These are phyloP conservation scores for Paraglomus brasilianum DNA, from an alignment of 192 early-diverging fungal genomes.

Conservation along the genomic window DNA sequence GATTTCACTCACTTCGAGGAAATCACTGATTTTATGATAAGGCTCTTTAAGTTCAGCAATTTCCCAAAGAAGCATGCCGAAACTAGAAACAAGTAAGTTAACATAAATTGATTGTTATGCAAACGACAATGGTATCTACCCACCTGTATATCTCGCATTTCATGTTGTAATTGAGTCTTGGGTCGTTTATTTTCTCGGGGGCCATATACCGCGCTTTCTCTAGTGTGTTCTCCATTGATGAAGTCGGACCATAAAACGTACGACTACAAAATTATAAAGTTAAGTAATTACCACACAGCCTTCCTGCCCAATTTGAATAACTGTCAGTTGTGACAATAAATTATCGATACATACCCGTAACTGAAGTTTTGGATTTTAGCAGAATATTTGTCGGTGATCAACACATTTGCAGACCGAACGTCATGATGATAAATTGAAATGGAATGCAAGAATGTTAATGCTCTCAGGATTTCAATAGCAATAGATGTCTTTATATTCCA, in stretches of 20 bases:
- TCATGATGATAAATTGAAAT: constrained; percentile 29
- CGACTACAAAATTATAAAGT: not conserved
- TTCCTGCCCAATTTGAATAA: too few relatives aligned
- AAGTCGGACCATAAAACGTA: not conserved
- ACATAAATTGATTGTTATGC: not conserved
- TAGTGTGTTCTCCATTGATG: not conserved
- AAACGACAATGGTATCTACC: not conserved
- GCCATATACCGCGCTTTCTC: constrained; percentile 14
- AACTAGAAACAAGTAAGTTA: not conserved
- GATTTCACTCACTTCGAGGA: not conserved
- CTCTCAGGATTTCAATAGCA: constrained; percentile 22
- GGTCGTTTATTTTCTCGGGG: constrained; percentile 6
- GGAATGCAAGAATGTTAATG: constrained; percentile 18
- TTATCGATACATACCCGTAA: too few relatives aligned
- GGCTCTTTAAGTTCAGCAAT: constrained; percentile 9
- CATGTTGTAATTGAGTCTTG: not conserved
- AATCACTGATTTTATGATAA: not conserved
- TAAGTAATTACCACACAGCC: too few relatives aligned
- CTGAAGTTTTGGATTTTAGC: constrained; percentile 19
- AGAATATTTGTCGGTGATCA: not conserved
- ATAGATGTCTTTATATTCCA: constrained; percentile 1
- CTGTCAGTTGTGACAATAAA: too few relatives aligned
- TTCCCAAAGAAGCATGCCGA: constrained; percentile 25
- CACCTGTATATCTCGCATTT: constrained; percentile 23
- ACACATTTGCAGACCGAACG: constrained; percentile 23